Conservation (phyloP, 805 yeast species). For the Candida glaebosa region DNA sequence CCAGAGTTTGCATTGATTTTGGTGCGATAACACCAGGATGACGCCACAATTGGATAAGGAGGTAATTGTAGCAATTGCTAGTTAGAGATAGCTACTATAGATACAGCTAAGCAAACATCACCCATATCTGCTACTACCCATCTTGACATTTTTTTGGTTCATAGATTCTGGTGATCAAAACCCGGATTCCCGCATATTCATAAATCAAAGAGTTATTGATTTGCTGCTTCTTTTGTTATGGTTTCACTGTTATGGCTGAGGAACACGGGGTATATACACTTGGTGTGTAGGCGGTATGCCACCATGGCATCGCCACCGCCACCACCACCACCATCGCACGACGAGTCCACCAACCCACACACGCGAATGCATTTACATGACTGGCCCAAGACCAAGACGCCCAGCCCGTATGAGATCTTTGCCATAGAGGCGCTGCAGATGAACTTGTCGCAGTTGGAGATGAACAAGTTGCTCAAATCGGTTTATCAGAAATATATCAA, state of each 20-base stretch:
- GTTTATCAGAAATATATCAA: conserved; percentile 49
- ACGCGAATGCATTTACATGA: conserved; percentile 23
- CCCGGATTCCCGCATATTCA: neutral
- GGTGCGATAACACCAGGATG: no score
- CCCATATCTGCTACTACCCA: no score
- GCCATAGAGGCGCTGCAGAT: conserved; percentile 28
- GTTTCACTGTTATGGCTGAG: neutral
- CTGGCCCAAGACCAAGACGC: conserved; percentile 59
- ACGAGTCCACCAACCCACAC: conserved; percentile 17
- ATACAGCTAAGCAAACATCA: no score
- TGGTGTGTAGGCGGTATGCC: conserved; percentile 14
- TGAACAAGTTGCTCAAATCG: conserved; percentile 43
- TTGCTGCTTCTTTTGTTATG: neutral
- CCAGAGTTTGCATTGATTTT: no score
- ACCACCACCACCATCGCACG: conserved; percentile 5
- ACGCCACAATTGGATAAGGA: no score
- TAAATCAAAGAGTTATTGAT: no score
- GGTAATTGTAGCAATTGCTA: no score
- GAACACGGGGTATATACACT: neutral
- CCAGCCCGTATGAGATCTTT: conserved; percentile 73
- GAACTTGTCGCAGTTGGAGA: conserved; percentile 43
- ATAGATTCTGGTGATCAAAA: neutral
- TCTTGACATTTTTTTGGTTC: no score
- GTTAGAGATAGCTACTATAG: no score
- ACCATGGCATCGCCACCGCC: conserved; percentile 12